Evolutionary conservation across 805 yeast genomes (phyloP).

Genomic region (Nakazawaea ishiwadae): DNA sequence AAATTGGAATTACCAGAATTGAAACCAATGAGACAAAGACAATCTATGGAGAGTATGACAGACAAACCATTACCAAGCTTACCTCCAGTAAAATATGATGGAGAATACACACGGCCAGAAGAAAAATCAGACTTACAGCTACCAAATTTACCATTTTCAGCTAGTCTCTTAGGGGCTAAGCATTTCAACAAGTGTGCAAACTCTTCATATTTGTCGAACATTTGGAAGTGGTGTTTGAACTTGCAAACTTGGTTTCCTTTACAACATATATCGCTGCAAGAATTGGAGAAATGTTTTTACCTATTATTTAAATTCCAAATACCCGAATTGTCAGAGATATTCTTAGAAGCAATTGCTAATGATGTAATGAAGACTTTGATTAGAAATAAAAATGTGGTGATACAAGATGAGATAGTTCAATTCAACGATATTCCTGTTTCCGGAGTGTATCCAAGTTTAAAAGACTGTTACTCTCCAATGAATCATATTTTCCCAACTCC

Average conservation of each 20-base stretch:
- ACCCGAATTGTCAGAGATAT: constrained; percentile 5
- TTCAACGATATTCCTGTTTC: constrained; percentile 29
- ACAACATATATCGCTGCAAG: constrained; percentile 41
- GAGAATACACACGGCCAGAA: constrained; percentile 4
- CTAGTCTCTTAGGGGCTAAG: constrained; percentile 40
- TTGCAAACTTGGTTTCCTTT: constrained; percentile 51
- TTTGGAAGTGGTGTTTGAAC: constrained; percentile 51
- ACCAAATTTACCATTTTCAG: constrained; percentile 55
- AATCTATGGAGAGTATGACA: neutral
- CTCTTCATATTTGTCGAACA: constrained; percentile 41
- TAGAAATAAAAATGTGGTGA: constrained; percentile 16
- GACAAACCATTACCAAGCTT: constrained; percentile 11
- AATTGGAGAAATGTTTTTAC: constrained; percentile 47
- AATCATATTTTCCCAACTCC: constrained; percentile 13
- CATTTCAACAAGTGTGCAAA: constrained; percentile 44
- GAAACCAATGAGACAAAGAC: constrained; percentile 4
- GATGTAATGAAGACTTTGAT: constrained; percentile 1
- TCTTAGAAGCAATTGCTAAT: constrained; percentile 5
- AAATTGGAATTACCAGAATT: constrained; percentile 2
- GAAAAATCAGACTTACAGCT: constrained; percentile 19
- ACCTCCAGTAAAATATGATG: constrained; percentile 5
- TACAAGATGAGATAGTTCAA: neutral
- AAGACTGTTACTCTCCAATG: constrained; percentile 18
- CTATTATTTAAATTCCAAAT: constrained; percentile 6
- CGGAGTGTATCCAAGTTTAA: constrained; percentile 26